A percentile compares a stretch with the other conserved stretches of the same genome.
These are phyloP conservation scores for Hypoxylon rubiginosum DNA, from an alignment of 2,329 filamentous ascomycete genomes.

Conservation along the genomic window DNA sequence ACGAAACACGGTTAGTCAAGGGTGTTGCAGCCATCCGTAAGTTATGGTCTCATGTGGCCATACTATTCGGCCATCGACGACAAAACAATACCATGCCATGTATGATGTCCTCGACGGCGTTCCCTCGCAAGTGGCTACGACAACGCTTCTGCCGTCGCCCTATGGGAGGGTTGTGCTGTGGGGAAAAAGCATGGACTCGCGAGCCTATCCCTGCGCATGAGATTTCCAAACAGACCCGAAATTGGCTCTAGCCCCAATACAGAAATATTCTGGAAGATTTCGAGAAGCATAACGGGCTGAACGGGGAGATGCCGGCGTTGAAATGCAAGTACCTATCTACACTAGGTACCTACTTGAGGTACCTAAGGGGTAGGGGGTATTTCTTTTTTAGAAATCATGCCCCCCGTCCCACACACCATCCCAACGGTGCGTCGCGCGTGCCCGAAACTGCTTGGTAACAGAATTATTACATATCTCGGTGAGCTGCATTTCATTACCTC, in stretches of 20 bases:
- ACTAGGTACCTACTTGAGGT: too few species aligned
- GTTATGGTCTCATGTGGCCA: slow-evolving; percentile 23
- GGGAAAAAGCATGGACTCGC: slow-evolving; percentile 36
- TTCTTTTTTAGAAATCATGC: slow-evolving; percentile 22
- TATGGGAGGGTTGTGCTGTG: slow-evolving; percentile 41
- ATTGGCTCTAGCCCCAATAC: slow-evolving; percentile 39
- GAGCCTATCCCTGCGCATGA: slow-evolving; percentile 42
- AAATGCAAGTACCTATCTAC: too few species aligned
- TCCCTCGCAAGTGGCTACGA: slow-evolving; percentile 29
- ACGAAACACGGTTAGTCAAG: slow-evolving; percentile 12
- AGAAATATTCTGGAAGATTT: slow-evolving; percentile 46
- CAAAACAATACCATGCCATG: slow-evolving; percentile 37
- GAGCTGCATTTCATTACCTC: slow-evolving; percentile 24
- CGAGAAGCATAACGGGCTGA: slow-evolving; percentile 37
- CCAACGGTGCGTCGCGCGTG: neutral
- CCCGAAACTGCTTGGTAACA: slow-evolving; percentile 12
- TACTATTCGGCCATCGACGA: slow-evolving; percentile 30
- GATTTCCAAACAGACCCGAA: slow-evolving; percentile 40
- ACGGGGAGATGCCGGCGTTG: slow-evolving; percentile 27
- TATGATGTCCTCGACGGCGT: slow-evolving; percentile 26
- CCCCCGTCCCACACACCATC: slow-evolving; percentile 7
- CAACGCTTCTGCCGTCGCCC: slow-evolving; percentile 34
- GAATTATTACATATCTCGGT: slow-evolving; percentile 25
- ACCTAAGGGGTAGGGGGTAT: too few species aligned
- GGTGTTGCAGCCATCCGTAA: slow-evolving; percentile 29